Evolutionary conservation across 306 rosid genomes (phyloP), one percentile per base, ranked within the genome.

Genomic region (Cucurbita argyrosperma): DNA sequence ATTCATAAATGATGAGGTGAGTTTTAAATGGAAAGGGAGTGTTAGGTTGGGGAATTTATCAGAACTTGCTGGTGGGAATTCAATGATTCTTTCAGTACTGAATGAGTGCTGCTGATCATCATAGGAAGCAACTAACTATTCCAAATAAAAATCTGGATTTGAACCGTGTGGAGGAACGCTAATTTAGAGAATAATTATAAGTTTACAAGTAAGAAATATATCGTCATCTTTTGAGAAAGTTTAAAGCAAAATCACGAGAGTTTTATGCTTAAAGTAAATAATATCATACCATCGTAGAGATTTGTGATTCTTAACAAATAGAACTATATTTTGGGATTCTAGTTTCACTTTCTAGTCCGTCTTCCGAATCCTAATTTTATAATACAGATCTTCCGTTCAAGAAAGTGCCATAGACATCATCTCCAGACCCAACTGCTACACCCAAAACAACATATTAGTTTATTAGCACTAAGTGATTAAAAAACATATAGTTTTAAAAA

Each of bases 21-120:
- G 65, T 63, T 78, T 78, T 72, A 78, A 78, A 76, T 70, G 61
- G 74, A 51, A 79, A 66, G 69, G 38, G 37, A 60, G 67, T 67
- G 71, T 58, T 66, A 62, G 78, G 89, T 87, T 76, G 93, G 85
- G 83, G 89, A 84, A 80, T 80, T 80, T 83, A 79, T 81, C 76
- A 79, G 78, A 80, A 74, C 76, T 80, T 79, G 74, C 80, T 74
- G 88, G 89, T 85, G 83, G 81, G 85, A 85, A 87, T 87, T 92
- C 85, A 90, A 85, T 88, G 91, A 84, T 87, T 82, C 84, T 83
- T 42, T 83, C 81, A 7, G 76, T 38, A 19, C 19, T 54, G 53
- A 71, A 46, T 23, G 55, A 67, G 74, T 50, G 74, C 59, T 50
- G 60, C 59, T 35, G 74, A 70, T 70, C 74, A 70, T 70, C 74